Conservation (phyloP, 1,139 yeast genomes). For the Candida pseudocylindracea region DNA sequence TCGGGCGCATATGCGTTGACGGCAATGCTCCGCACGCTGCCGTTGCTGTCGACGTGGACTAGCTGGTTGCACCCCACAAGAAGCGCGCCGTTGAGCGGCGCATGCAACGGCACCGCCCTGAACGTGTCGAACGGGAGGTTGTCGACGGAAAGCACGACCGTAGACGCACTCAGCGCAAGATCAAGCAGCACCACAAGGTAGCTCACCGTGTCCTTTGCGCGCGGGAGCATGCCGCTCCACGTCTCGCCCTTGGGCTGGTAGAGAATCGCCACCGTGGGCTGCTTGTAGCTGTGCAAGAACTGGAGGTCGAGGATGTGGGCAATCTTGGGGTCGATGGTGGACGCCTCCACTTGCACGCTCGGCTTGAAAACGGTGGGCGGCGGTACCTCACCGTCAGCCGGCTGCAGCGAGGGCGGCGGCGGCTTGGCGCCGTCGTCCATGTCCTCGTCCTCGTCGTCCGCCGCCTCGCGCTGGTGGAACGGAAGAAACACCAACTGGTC, state of each 20-base stretch:
- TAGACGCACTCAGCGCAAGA: conserved; percentile 34
- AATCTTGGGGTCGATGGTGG: conserved; percentile 31
- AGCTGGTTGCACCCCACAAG: conserved; percentile 61
- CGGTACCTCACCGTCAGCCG: neutral
- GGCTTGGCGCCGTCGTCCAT: too few species aligned
- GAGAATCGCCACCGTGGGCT: conserved; percentile 60
- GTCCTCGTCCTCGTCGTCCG: too few species aligned
- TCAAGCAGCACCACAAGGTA: conserved; percentile 49
- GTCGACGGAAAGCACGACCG: conserved; percentile 40
- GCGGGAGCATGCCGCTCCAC: conserved; percentile 57
- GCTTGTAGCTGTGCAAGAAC: conserved; percentile 49
- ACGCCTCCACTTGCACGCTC: conserved; percentile 35
- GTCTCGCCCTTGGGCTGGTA: conserved; percentile 33
- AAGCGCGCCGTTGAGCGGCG: conserved; percentile 52
- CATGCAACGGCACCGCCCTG: conserved; percentile 35
- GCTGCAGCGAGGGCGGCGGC: too few species aligned
- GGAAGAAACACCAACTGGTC: too few species aligned
- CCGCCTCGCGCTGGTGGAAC: too few species aligned
- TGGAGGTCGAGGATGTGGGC: conserved; percentile 42
- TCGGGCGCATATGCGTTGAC: conserved; percentile 33
- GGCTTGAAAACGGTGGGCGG: conserved; percentile 13
- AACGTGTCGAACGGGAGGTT: conserved; percentile 61
- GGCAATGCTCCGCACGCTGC: conserved; percentile 44
- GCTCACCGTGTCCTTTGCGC: conserved; percentile 37
- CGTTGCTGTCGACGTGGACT: conserved; percentile 66